Percentiles rank a stretch among this genome's conserved stretches.
phyloP scores from a whole-genome alignment of 2,329 filamentous ascomycete genomes.

The Colletotrichum eleusines region DNA sequence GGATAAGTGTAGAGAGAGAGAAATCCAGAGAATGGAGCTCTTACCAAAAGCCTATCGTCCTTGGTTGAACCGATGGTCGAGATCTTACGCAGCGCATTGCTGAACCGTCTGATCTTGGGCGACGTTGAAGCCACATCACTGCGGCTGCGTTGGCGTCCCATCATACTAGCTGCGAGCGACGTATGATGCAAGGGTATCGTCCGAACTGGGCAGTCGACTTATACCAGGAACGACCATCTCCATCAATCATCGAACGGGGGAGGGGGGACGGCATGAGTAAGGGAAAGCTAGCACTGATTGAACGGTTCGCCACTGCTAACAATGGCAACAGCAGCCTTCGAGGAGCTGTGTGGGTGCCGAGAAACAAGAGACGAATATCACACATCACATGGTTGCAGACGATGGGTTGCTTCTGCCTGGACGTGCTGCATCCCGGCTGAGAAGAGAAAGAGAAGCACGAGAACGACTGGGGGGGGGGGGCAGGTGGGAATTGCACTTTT shows the following conservation, averaged over 20 bases:
- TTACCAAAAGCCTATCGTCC: background rate
- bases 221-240: background rate
- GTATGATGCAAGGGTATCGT: background rate
- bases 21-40: background rate
- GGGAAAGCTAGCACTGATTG: background rate
- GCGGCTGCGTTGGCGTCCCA: constrained; percentile 21
- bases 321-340: background rate
- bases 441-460: constrained; percentile 7
- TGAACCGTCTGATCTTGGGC: constrained; percentile 10
- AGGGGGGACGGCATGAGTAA: no score
- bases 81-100: constrained; percentile 8
- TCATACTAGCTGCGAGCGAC: background rate
- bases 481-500: constrained; percentile 13
- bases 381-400: background rate
- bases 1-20: no score
- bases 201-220: background rate
- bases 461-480: constrained; percentile 3
- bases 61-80: background rate
- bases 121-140: constrained; percentile 14
- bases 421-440: background rate
- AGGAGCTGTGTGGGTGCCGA: no score
- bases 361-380: constrained; percentile 2
- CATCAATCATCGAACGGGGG: background rate
- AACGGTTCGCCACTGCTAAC: background rate
- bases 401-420: constrained; percentile 19